Evolutionary conservation across 768 basidiomycete genomes (phyloP).

Genomic region (Tricholoma furcatifolium): DNA sequence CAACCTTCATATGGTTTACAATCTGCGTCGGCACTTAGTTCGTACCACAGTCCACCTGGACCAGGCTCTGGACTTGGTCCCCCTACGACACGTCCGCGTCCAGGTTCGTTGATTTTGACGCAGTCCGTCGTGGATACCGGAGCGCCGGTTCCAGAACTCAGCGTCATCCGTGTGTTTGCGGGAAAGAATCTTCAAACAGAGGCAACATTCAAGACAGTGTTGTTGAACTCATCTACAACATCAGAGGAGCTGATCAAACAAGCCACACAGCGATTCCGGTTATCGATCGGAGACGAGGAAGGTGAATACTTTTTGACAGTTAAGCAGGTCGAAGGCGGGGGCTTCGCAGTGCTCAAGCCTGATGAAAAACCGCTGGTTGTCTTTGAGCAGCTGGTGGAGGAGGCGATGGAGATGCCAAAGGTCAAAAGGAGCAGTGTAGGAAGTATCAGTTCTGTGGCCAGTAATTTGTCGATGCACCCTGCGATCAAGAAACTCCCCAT

Average conservation of each 20-base stretch:
- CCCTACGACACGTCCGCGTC: constrained; percentile 55
- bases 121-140: constrained; percentile 59
- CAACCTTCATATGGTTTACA: constrained; percentile 75
- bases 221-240: constrained; percentile 85
- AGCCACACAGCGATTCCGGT: constrained; percentile 90
- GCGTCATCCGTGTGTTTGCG: constrained; percentile 94
- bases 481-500: constrained; percentile 92
- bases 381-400: constrained; percentile 83
- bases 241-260: constrained; percentile 85
- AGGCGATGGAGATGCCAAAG: constrained; percentile 77
- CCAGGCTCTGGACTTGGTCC: constrained; percentile 47
- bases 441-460: constrained; percentile 90
- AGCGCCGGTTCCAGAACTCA: constrained; percentile 76
- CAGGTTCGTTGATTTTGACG: constrained; percentile 75
- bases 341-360: constrained; percentile 68
- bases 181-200: constrained; percentile 89
- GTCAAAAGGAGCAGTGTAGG: constrained; percentile 93
- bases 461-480: constrained; percentile 91
- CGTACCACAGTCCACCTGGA: constrained; percentile 27
- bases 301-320: constrained; percentile 86
- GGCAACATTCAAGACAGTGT: constrained; percentile 97
- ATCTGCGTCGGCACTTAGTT: constrained; percentile 62
- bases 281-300: constrained; percentile 60
- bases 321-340: constrained; percentile 89
- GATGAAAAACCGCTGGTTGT: constrained; percentile 84